phyloP scores from a whole-genome alignment of 306 rosid genomes.

The Vigna unguiculata region DNA sequence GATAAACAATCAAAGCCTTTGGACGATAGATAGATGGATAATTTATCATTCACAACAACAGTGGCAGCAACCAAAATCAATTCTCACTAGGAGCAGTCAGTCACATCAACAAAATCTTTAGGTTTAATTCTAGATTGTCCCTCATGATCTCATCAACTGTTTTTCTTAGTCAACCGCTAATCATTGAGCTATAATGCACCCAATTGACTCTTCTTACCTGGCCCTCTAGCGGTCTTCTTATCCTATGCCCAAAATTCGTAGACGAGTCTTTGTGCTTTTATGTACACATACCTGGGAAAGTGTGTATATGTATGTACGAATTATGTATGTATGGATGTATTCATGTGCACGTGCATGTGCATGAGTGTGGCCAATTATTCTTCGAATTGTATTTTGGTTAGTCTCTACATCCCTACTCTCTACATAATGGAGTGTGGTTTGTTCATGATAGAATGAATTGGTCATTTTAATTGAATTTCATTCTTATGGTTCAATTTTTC shows the following conservation, averaged over 20 bases:
- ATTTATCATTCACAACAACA: background rate
- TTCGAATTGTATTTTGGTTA: background rate
- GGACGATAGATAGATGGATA: background rate
- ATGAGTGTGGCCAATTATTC: background rate
- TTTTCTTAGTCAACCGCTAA: background rate
- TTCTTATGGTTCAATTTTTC: background rate
- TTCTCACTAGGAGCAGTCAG: background rate
- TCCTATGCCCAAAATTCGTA: background rate
- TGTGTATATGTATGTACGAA: background rate
- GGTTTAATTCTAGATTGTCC: background rate
- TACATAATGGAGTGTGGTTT: constrained; percentile 8
- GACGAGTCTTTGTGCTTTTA: background rate
- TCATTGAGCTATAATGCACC: background rate
- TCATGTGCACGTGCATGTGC: background rate
- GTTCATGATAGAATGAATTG: constrained; percentile 6
- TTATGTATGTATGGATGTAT: no score
- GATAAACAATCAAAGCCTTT: background rate
- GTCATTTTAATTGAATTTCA: background rate
- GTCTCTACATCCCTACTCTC: background rate
- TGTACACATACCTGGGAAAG: background rate
- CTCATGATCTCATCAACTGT: background rate
- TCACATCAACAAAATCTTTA: background rate
- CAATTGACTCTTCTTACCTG: background rate
- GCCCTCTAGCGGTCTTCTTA: background rate
- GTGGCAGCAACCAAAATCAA: background rate